A percentile compares a stretch with the other conserved stretches of the same genome.
Evolutionary conservation across 2,329 filamentous ascomycete genomes (phyloP).

Genomic region (Pseudocercospora fijiensis): DNA sequence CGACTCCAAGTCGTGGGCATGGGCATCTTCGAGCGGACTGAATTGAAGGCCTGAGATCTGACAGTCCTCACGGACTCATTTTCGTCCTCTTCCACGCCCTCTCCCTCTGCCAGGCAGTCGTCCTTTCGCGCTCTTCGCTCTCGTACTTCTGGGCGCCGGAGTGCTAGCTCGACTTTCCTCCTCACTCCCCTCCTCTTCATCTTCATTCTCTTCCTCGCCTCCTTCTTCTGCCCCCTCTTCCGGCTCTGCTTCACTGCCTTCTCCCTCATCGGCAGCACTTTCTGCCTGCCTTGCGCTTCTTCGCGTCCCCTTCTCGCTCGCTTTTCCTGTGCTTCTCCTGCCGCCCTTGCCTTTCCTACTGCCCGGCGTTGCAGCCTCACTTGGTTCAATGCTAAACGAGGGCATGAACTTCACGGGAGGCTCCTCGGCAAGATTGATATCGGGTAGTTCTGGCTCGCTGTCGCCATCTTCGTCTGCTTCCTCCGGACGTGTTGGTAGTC

Average conservation of each 20-base stretch:
- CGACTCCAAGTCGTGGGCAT: too few relatives aligned
- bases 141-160: conserved; percentile 16
- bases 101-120: background rate
- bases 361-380: conserved; percentile 28
- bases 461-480: conserved; percentile 25
- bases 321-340: conserved; percentile 20
- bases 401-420: conserved; percentile 38
- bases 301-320: conserved; percentile 21
- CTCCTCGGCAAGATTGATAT: conserved; percentile 36
- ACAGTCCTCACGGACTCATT: too few relatives aligned
- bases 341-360: conserved; percentile 20
- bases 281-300: conserved; percentile 33
- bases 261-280: conserved; percentile 30
- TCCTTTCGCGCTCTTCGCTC: conserved; percentile 12
- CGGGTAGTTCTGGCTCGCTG: conserved; percentile 32
- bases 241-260: conserved; percentile 23
- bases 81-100: background rate
- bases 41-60: too few relatives aligned
- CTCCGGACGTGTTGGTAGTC: conserved; percentile 28
- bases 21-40: too few relatives aligned
- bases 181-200: conserved; percentile 27
- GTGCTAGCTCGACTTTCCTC: conserved; percentile 24
- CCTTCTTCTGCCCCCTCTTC: conserved; percentile 30
- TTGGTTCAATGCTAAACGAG: conserved; percentile 34
- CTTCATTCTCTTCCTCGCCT: conserved; percentile 28